These are phyloP conservation scores for Hyaloscypha bicolor DNA, from an alignment of 495 filamentous ascomycete species.

Conservation along the genomic window DNA sequence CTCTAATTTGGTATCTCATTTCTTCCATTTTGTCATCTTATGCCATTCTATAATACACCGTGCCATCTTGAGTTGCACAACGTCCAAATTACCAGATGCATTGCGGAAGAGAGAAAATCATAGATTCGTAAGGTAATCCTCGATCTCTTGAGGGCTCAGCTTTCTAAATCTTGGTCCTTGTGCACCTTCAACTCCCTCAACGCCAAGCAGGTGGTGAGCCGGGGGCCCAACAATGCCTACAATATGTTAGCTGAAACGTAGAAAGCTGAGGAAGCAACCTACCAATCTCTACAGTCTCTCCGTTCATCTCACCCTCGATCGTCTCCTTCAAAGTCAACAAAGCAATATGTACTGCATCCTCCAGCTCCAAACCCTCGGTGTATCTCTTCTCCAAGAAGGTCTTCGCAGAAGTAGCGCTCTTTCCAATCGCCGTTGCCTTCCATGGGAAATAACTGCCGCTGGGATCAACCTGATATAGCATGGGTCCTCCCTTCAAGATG, in stretches of 20 bases:
- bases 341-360: slow-evolving; percentile 98
- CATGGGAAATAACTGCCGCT: slow-evolving; percentile 97
- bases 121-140: slow-evolving; percentile 98
- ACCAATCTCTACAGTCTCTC: slow-evolving; percentile 99
- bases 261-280: slow-evolving; percentile 34
- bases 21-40: slow-evolving; percentile 26
- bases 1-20: slow-evolving; percentile 28
- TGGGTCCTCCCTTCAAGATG: slow-evolving; percentile 92
- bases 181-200: slow-evolving; percentile 88
- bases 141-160: slow-evolving; percentile 95
- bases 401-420: slow-evolving; percentile 96
- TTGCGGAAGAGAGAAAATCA: slow-evolving; percentile 43
- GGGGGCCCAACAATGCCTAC: slow-evolving; percentile 93
- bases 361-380: slow-evolving; percentile 93
- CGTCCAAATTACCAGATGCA: slow-evolving; percentile 31
- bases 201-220: slow-evolving; percentile 88
- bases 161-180: slow-evolving; percentile 93
- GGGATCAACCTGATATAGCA: slow-evolving; percentile 97
- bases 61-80: slow-evolving; percentile 24
- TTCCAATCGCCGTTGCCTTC: slow-evolving; percentile 99
- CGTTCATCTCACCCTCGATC: slow-evolving; percentile 99
- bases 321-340: slow-evolving; percentile 98
- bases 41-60: slow-evolving; percentile 34
- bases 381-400: slow-evolving; percentile 99
- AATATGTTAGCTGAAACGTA: slow-evolving; percentile 39